Evolutionary conservation across 75 land plant species (phyloP).

Genomic region (Cupressus sempervirens): DNA sequence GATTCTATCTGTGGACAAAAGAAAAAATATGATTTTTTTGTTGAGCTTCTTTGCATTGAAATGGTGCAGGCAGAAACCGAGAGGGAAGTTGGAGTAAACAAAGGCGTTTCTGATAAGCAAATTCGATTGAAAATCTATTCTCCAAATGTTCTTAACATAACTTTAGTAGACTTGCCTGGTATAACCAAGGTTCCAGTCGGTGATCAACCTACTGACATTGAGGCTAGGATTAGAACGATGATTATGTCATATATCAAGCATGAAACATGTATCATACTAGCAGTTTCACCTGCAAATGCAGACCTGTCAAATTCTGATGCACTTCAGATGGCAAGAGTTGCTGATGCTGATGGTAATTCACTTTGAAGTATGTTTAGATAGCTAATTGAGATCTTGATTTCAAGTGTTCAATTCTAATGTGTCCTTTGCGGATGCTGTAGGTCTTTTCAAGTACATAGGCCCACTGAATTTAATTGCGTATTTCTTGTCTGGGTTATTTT

Average conservation of each 20-base stretch:
- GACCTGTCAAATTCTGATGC: constrained; percentile 97
- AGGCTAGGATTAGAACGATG: constrained; percentile 83
- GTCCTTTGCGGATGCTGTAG: background rate
- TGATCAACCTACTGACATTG: constrained; percentile 90
- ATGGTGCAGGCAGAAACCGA: constrained; percentile 76
- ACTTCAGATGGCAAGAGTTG: constrained; percentile 89
- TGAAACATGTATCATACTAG: constrained; percentile 78
- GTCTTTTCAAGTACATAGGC: background rate
- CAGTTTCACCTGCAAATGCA: constrained; percentile 92
- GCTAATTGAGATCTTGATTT: background rate
- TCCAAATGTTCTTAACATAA: constrained; percentile 85
- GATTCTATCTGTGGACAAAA: background rate
- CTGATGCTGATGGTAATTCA: constrained; percentile 85
- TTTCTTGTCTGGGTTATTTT: background rate
- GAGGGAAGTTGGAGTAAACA: constrained; percentile 77
- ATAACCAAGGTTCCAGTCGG: constrained; percentile 92
- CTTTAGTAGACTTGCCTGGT: constrained; percentile 88
- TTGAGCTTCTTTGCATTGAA: background rate
- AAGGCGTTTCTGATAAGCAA: constrained; percentile 86
- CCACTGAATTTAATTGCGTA: background rate
- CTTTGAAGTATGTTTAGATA: constrained; percentile 8
- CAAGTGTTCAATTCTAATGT: background rate
- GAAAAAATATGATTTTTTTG: background rate
- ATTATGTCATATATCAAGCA: constrained; percentile 84
- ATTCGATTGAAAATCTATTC: constrained; percentile 80